A percentile compares a stretch with the other conserved stretches of the same genome.
phyloP scores from a whole-genome alignment of 768 basidiomycete species.

The Calvatia gigantea region DNA sequence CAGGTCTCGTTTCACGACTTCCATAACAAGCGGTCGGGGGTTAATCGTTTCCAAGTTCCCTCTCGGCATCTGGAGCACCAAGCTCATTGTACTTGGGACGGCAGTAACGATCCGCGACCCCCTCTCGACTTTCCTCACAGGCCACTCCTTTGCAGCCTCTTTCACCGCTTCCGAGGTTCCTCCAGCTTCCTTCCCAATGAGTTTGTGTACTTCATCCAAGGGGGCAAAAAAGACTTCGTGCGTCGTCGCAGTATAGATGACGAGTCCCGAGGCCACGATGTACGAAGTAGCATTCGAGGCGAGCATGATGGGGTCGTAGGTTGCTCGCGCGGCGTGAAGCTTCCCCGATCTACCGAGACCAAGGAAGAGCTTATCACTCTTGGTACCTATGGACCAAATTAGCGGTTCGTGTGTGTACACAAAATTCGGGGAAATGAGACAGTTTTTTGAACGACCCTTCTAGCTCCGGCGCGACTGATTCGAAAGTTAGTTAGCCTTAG shows the following conservation, averaged over 20 bases:
- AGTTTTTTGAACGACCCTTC: conserved; percentile 15
- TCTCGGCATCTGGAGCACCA: conserved; percentile 96
- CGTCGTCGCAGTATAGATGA: conserved; percentile 80
- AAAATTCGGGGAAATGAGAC: conserved; percentile 57
- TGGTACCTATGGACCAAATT: conserved; percentile 15
- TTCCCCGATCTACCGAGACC: conserved; percentile 68
- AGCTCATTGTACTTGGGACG: conserved; percentile 81
- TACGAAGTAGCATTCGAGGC: conserved; percentile 69
- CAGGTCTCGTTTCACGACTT: conserved; percentile 75
- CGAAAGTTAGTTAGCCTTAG: not conserved
- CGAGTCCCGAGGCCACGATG: conserved; percentile 64
- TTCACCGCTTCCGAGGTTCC: conserved; percentile 17
- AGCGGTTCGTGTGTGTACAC: conserved; percentile 40
- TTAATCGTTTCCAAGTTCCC: conserved; percentile 96
- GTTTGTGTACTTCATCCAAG: conserved; percentile 27
- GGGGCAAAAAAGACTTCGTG: conserved; percentile 82
- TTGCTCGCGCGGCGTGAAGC: conserved; percentile 45
- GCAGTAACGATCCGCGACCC: conserved; percentile 88
- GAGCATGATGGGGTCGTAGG: conserved; percentile 29
- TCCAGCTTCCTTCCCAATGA: conserved; percentile 24
- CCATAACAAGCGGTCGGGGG: conserved; percentile 87
- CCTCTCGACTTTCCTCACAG: conserved; percentile 80
- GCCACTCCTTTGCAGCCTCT: conserved; percentile 41
- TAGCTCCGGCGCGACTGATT: conserved; percentile 17
- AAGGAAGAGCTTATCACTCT: conserved; percentile 38